Evolutionary conservation across 148 eudicot species (phyloP).

Genomic region (Pharnaceum exiguum): DNA sequence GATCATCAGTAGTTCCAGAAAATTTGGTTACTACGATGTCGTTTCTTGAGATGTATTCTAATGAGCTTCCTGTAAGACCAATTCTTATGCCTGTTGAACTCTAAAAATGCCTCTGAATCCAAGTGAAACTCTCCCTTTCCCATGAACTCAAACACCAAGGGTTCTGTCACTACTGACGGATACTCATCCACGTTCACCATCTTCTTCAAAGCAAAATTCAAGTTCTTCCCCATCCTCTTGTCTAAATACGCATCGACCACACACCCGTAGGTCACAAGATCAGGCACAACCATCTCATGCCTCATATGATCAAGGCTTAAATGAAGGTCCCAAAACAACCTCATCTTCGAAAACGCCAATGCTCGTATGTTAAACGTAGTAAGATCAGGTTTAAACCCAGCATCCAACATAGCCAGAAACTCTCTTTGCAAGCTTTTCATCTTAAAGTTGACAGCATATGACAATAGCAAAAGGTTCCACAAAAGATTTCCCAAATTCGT

Average conservation of each 20-base stretch:
- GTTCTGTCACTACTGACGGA: conserved; percentile 51
- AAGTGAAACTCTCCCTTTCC: conserved; percentile 85
- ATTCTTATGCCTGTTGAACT: conserved; percentile 44
- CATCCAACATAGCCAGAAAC: conserved; percentile 67
- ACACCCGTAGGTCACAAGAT: conserved; percentile 95
- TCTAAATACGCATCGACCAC: conserved; percentile 88
- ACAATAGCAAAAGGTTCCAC: conserved; percentile 82
- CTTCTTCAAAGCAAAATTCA: conserved; percentile 64
- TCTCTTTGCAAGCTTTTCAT: conserved; percentile 95
- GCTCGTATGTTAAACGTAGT: conserved; percentile 72
- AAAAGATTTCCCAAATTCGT: conserved; percentile 75
- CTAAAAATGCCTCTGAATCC: conserved; percentile 71
- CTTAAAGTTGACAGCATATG: conserved; percentile 87
- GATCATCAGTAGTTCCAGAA: conserved; percentile 80
- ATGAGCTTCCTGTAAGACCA: conserved; percentile 82
- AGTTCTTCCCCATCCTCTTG: conserved; percentile 62
- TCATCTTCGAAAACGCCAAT: conserved; percentile 80
- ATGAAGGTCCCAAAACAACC: conserved; percentile 92
- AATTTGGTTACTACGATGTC: conserved; percentile 60
- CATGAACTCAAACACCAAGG: conserved; percentile 66
- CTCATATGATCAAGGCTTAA: conserved; percentile 84
- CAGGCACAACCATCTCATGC: conserved; percentile 61
- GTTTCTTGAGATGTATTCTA: conserved; percentile 62
- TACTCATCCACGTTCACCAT: conserved; percentile 41
- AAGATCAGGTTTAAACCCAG: conserved; percentile 74